Evolutionary conservation across 176 grass and related monocot species (phyloP), one percentile per base, ranked within the genome.

Genomic region (Oryza australiensis): DNA sequence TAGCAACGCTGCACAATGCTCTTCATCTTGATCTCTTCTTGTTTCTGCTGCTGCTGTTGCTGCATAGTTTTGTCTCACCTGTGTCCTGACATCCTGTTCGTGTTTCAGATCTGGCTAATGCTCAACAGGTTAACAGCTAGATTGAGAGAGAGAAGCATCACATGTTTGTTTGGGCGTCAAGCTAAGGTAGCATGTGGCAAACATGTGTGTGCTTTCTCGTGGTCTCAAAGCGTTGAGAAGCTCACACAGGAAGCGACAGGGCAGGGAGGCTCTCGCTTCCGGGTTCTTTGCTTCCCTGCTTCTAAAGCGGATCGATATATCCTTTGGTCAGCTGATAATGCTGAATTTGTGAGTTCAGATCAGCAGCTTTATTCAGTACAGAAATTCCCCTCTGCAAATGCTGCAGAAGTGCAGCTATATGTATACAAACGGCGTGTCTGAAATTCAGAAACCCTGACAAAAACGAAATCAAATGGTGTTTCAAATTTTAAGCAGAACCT

Each of bases 131-230:
- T 51, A 37, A 37, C 35, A 51, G 48, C 48, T 51, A 69, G 66
- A 13, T 37, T 1, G 34, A 70, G n/a, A 43, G 12, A 26, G 2
- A 16, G 16, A 12, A 12, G 43, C 15, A 73, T 6, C 43, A 51
- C 16, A 12, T 30, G 43, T 73, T 73, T 49, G 71, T 73, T 73
- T 73, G 1, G 26, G 26, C 4, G 15, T 30, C 11, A 73, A 51
- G 15, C 27, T 51, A 73, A 73, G 7, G 14, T 51, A 51, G 71
- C 71, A 73, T 32, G 45, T 73, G 43, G 71, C 43, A 73, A 51
- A 73, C 71, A 73, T 73, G 26, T 51, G 26, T 49, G 40, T 16
- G 2, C 30, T 51, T 73, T 73, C 15, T 28, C 46, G 16, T 32
- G 26, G 46, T 73, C 43, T 51, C 43, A 30, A 30, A 12, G 55